phyloP scores from a whole-genome alignment of 2,329 filamentous ascomycete species.

The Aspergillus amoenus region DNA sequence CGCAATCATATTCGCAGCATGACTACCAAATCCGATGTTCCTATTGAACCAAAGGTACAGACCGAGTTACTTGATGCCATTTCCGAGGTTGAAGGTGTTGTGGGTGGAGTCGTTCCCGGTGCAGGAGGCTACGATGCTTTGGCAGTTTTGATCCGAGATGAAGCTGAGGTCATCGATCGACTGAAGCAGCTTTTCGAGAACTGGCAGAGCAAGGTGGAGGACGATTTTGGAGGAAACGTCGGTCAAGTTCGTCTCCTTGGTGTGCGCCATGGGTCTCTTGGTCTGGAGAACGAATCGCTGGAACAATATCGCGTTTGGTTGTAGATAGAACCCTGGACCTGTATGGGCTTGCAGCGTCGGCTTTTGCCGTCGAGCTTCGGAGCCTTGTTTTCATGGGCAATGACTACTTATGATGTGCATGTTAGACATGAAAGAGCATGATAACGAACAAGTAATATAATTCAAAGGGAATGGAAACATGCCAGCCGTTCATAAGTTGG shows the following conservation, averaged over 20 bases:
- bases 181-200: conserved; percentile 62
- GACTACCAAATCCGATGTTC: conserved; percentile 71
- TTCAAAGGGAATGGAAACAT: not conserved
- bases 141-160: conserved; percentile 74
- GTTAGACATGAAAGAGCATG: not conserved
- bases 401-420: conserved; percentile 3
- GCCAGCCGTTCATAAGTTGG: too few relatives aligned
- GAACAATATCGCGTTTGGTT: conserved; percentile 41
- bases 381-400: not conserved
- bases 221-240: conserved; percentile 47
- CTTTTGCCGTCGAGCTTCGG: not conserved
- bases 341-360: not conserved
- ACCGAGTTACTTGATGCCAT: conserved; percentile 80
- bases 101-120: conserved; percentile 89
- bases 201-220: conserved; percentile 59
- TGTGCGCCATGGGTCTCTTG: conserved; percentile 48
- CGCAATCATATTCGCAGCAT: conserved; percentile 69
- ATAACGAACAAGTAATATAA: not conserved
- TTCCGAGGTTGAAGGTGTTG: conserved; percentile 69
- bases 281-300: conserved; percentile 41
- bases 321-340: not conserved
- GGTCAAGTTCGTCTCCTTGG: conserved; percentile 46
- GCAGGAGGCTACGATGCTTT: conserved; percentile 93
- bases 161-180: conserved; percentile 59
- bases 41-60: conserved; percentile 86